phyloP scores from a whole-genome alignment of 164 flowering plant species.

The Sextonia rubra region DNA sequence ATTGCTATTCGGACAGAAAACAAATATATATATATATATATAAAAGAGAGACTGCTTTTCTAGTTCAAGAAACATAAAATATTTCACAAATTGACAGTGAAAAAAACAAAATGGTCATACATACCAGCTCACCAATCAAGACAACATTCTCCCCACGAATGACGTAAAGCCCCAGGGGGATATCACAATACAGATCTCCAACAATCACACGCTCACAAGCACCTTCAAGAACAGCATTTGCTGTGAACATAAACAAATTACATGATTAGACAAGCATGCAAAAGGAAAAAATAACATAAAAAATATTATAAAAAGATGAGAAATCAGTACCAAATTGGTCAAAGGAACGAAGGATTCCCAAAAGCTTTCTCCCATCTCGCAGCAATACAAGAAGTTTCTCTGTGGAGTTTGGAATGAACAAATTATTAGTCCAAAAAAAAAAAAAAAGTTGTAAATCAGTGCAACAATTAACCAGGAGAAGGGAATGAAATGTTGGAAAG shows the following conservation, averaged over 20 bases:
- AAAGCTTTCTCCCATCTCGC: slow-evolving; percentile 81
- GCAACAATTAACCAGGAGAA: no score
- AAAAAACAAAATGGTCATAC: neutral
- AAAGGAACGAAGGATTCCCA: slow-evolving; percentile 82
- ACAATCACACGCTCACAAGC: slow-evolving; percentile 95
- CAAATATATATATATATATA: no score
- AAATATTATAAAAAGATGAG: neutral
- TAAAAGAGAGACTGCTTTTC: neutral
- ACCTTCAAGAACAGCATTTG: slow-evolving; percentile 93
- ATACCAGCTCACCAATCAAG: slow-evolving; percentile 88
- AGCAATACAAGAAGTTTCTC: slow-evolving; percentile 81
- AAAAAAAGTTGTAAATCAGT: no score
- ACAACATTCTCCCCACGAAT: slow-evolving; percentile 98
- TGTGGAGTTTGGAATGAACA: slow-evolving; percentile 17
- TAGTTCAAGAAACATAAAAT: neutral
- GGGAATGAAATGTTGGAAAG: no score
- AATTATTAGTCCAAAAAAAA: no score
- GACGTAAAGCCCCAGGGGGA: slow-evolving; percentile 83
- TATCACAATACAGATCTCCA: slow-evolving; percentile 84
- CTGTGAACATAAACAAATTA: slow-evolving; percentile 27
- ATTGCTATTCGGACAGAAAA: no score
- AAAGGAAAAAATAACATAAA: neutral
- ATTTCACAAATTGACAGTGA: neutral
- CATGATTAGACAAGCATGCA: neutral
- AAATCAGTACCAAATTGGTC: slow-evolving; percentile 75